These are phyloP conservation scores for Neurospora intermedia DNA, from an alignment of 495 filamentous ascomycete species.

Conservation along the genomic window DNA sequence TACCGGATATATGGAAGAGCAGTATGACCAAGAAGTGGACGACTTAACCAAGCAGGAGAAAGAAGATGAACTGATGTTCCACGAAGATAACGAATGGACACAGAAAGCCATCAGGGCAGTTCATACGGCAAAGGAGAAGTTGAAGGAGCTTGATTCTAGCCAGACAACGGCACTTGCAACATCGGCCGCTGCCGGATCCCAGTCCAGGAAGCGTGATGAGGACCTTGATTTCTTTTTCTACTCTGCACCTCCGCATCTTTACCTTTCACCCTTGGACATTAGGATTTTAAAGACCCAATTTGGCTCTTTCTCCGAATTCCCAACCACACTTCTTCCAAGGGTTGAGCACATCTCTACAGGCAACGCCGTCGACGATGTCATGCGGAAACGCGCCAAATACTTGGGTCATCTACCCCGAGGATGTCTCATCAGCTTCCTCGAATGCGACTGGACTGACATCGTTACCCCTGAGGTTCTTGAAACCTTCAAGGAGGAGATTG, in stretches of 20 bases:
- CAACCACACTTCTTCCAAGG: slow-evolving; percentile 78
- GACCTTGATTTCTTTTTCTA: slow-evolving; percentile 68
- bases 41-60: slow-evolving; percentile 63
- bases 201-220: slow-evolving; percentile 17
- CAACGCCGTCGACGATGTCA: slow-evolving; percentile 80
- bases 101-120: slow-evolving; percentile 67
- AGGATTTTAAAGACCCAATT: slow-evolving; percentile 88
- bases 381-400: slow-evolving; percentile 82
- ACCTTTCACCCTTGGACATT: slow-evolving; percentile 88
- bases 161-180: slow-evolving; percentile 4
- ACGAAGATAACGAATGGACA: slow-evolving; percentile 87
- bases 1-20: slow-evolving; percentile 70
- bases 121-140: slow-evolving; percentile 58
- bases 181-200: not conserved
- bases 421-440: slow-evolving; percentile 86
- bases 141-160: slow-evolving; percentile 28
- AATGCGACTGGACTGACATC: slow-evolving; percentile 94
- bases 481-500: slow-evolving; percentile 64
- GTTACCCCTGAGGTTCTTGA: slow-evolving; percentile 66
- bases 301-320: slow-evolving; percentile 72
- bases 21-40: slow-evolving; percentile 68
- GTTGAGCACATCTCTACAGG: slow-evolving; percentile 89
- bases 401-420: slow-evolving; percentile 84
- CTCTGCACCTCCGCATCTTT: slow-evolving; percentile 79
- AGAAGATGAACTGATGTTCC: slow-evolving; percentile 88